Percentiles rank a stretch among this genome's conserved stretches.
phyloP scores from a whole-genome alignment of 225 moss, liverwort and hornwort genomes.

The Asterella californica region DNA sequence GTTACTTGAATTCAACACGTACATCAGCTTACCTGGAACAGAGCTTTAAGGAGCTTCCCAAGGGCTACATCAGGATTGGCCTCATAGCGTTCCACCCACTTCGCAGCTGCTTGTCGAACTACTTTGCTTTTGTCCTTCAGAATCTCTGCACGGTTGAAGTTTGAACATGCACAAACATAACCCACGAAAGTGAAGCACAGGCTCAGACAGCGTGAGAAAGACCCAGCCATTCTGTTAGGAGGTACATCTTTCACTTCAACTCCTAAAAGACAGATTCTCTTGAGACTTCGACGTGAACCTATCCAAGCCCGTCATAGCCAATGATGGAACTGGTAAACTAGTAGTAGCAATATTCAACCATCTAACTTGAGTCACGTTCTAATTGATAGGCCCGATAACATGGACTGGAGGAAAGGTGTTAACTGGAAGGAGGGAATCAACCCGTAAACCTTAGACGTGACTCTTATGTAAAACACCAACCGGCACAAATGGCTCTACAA shows the following conservation, averaged over 20 bases:
- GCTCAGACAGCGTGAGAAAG: not conserved
- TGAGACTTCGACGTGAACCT: not conserved
- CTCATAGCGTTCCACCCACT: constrained; percentile 97
- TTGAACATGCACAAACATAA: not conserved
- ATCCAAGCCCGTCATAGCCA: not conserved
- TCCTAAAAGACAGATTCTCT: not conserved
- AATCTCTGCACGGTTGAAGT: constrained; percentile 43
- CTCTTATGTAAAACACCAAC: not conserved
- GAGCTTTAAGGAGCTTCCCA: constrained; percentile 67
- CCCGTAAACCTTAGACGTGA: not conserved
- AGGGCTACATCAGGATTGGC: constrained; percentile 62
- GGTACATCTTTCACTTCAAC: not conserved
- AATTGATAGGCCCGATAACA: too few relatives aligned
- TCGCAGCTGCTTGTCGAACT: constrained; percentile 64
- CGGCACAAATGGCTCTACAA: not conserved
- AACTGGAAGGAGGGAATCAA: too few relatives aligned
- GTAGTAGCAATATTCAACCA: too few relatives aligned
- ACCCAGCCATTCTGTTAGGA: not conserved
- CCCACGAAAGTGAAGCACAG: not conserved
- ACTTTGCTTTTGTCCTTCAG: constrained; percentile 74
- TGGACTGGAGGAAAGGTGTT: too few relatives aligned
- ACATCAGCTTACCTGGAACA: constrained; percentile 67
- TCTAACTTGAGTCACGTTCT: too few relatives aligned
- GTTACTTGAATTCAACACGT: not conserved
- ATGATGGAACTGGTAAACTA: too few relatives aligned